Percentiles rank a stretch among this genome's conserved stretches.
Evolutionary conservation across 768 basidiomycete species (phyloP).

Genomic region (Mrakia frigida): DNA sequence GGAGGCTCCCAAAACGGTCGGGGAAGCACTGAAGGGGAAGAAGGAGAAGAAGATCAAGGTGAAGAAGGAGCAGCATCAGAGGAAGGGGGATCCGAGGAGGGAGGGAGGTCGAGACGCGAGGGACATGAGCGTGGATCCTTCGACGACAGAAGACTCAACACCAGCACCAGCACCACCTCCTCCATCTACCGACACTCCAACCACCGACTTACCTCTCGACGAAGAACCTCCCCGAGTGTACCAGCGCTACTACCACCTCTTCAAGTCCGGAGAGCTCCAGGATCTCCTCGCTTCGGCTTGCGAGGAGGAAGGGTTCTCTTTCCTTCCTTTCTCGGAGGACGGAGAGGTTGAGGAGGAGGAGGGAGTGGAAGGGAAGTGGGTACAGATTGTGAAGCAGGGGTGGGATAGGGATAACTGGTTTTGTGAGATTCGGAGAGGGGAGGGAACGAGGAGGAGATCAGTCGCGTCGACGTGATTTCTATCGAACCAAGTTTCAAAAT

Average conservation of each 20-base stretch:
- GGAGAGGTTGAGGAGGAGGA: not conserved
- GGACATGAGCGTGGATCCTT: not conserved
- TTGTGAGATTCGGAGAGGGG: slow-evolving; percentile 18
- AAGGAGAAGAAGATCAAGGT: slow-evolving; percentile 29
- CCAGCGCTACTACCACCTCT: slow-evolving; percentile 96
- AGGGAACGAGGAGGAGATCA: not conserved
- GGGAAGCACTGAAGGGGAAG: slow-evolving; percentile 34
- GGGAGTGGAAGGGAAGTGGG: slow-evolving; percentile 46
- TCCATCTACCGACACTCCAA: not conserved
- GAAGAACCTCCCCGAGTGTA: slow-evolving; percentile 51
- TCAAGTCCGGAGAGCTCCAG: slow-evolving; percentile 69
- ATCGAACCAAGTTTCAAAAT: no score
- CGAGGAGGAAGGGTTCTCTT: slow-evolving; percentile 51
- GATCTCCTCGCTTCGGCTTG: slow-evolving; percentile 63
- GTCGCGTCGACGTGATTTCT: no score
- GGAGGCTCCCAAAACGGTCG: slow-evolving; percentile 34
- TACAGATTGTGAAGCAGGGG: slow-evolving; percentile 54
- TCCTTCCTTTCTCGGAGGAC: slow-evolving; percentile 42
- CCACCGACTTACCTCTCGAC: not conserved
- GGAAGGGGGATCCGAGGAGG: slow-evolving; percentile 5
- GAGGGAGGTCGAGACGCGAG: not conserved
- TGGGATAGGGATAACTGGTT: slow-evolving; percentile 57
- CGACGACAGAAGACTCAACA: not conserved
- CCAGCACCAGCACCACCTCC: not conserved
- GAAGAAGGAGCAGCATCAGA: slow-evolving; percentile 6